Evolutionary conservation across 495 filamentous ascomycete genomes (phyloP).

Genomic region (Aspergillus campestris): DNA sequence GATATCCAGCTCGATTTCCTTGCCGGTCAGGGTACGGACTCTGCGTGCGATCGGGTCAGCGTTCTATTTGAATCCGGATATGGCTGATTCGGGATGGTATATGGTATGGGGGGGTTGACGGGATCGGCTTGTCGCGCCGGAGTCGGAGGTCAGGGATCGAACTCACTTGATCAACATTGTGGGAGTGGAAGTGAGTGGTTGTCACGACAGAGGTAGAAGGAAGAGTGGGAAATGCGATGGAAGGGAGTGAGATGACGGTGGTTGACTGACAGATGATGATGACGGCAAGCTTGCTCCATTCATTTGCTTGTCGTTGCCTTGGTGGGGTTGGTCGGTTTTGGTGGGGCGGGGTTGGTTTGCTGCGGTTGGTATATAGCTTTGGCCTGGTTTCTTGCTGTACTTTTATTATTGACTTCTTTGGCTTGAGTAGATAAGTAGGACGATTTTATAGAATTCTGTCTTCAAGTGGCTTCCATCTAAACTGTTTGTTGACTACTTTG

Average conservation of each 20-base stretch:
- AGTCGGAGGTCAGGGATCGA: background rate
- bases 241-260: conserved; percentile 11
- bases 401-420: too few species aligned
- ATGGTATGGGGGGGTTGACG: background rate
- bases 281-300: too few species aligned
- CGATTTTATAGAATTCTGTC: too few species aligned
- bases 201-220: background rate
- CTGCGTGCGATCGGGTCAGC: conserved; percentile 36
- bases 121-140: too few species aligned
- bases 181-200: background rate
- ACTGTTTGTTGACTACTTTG: too few species aligned
- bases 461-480: too few species aligned
- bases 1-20: conserved; percentile 97
- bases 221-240: conserved; percentile 6
- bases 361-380: too few species aligned
- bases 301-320: too few species aligned
- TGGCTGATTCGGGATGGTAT: background rate
- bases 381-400: too few species aligned
- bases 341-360: too few species aligned
- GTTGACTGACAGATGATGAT: conserved; percentile 2
- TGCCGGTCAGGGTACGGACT: conserved; percentile 95
- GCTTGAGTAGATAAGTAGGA: too few species aligned
- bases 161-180: conserved; percentile 45
- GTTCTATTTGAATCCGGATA: background rate
- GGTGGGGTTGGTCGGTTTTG: too few species aligned